A percentile compares a stretch with the other conserved stretches of the same genome.
These are phyloP conservation scores for Multifurca ochricompacta DNA, from an alignment of 768 basidiomycete species.

Conservation along the genomic window DNA sequence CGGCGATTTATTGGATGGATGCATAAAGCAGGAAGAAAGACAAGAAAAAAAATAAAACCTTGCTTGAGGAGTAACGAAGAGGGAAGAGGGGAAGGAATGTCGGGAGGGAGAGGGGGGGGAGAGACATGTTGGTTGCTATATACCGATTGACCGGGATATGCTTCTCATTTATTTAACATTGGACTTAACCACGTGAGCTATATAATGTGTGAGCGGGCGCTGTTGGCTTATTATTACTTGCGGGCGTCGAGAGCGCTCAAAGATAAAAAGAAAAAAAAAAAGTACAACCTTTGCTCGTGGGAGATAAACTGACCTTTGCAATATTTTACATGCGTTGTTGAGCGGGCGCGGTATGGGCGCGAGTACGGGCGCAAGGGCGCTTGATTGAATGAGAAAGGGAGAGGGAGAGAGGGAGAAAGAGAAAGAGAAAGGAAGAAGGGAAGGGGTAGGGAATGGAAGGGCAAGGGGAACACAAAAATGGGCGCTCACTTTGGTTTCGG, in stretches of 20 bases:
- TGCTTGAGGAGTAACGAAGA: background rate
- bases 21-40: background rate
- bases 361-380: too few relatives aligned
- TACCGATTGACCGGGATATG: conserved; percentile 21
- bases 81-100: background rate
- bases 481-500: too few relatives aligned
- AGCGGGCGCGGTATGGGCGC: conserved; percentile 14
- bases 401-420: too few relatives aligned
- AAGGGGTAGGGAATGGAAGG: too few relatives aligned
- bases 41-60: background rate
- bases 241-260: background rate
- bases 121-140: conserved; percentile 21
- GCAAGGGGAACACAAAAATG: too few relatives aligned
- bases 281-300: background rate
- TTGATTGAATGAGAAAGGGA: too few relatives aligned
- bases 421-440: too few relatives aligned
- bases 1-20: conserved; percentile 5
- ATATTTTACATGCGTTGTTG: background rate
- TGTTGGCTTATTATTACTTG: background rate
- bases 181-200: conserved; percentile 9
- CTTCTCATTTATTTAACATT: background rate
- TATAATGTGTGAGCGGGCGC: background rate
- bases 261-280: background rate
- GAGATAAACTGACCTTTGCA: too few relatives aligned
- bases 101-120: conserved; percentile 7